Evolutionary conservation across 306 rosid genomes (phyloP).

Genomic region (Purshia tridentata): DNA sequence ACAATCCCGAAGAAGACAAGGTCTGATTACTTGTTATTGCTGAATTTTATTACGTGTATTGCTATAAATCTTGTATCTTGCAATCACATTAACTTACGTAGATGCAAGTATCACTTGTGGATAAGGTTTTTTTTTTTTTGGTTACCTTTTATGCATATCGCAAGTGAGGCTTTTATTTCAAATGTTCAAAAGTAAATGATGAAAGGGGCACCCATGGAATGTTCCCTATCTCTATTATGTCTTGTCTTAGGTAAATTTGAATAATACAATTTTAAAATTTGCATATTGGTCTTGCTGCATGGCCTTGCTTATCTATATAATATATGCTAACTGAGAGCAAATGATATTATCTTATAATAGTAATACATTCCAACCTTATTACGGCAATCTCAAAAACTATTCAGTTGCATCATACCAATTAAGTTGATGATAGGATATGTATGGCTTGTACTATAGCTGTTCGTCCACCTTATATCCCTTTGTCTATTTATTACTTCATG

Average conservation of each 20-base stretch:
- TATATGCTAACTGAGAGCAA: background rate
- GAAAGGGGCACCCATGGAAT: background rate
- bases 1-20: constrained; percentile 68
- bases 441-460: background rate
- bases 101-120: background rate
- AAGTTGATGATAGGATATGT: background rate
- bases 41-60: background rate
- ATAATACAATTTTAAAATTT: background rate
- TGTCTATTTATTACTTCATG: background rate
- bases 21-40: constrained; percentile 32
- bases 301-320: background rate
- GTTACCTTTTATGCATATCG: background rate
- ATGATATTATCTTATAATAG: background rate
- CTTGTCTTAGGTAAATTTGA: background rate
- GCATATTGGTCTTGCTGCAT: background rate
- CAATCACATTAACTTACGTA: background rate
- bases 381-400: background rate
- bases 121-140: background rate
- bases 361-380: background rate
- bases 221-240: background rate
- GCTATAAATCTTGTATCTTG: background rate
- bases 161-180: background rate
- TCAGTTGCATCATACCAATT: background rate
- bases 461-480: background rate
- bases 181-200: background rate